These are phyloP conservation scores for Aspergillus funiculosus DNA, from an alignment of 495 filamentous ascomycete species.

Conservation along the genomic window DNA sequence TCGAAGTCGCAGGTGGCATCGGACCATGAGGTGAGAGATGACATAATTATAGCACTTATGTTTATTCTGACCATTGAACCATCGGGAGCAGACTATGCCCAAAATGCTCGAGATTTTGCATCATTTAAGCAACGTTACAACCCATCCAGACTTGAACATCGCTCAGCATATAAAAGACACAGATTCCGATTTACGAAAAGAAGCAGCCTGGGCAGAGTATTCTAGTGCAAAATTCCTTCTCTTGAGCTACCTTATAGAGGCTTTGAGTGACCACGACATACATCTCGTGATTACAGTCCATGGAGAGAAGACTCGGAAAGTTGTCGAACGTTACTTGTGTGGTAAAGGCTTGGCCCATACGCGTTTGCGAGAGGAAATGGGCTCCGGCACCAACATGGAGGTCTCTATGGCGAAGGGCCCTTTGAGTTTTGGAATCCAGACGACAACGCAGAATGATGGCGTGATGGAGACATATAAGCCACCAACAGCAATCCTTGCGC, in stretches of 20 bases:
- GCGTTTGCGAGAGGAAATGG: slow-evolving; percentile 37
- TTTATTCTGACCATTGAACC: neutral
- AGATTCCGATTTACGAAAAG: slow-evolving; percentile 32
- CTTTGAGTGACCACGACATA: slow-evolving; percentile 31
- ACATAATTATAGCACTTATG: neutral
- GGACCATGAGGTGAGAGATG: slow-evolving; percentile 21
- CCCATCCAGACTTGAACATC: slow-evolving; percentile 52
- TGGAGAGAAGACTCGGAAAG: slow-evolving; percentile 37
- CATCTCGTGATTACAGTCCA: slow-evolving; percentile 46
- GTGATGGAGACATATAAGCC: slow-evolving; percentile 33
- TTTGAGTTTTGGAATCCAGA: slow-evolving; percentile 46
- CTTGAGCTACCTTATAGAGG: slow-evolving; percentile 46
- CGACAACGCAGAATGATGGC: slow-evolving; percentile 33
- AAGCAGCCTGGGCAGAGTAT: slow-evolving; percentile 50
- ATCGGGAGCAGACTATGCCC: slow-evolving; percentile 24
- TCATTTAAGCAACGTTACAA: slow-evolving; percentile 43
- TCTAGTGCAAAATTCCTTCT: slow-evolving; percentile 56
- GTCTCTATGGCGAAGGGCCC: slow-evolving; percentile 33
- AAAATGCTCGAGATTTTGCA: slow-evolving; percentile 37
- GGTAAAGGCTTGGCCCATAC: slow-evolving; percentile 44
- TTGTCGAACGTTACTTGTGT: slow-evolving; percentile 48
- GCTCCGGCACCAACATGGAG: slow-evolving; percentile 26
- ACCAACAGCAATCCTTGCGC: slow-evolving; percentile 47
- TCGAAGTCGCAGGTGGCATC: slow-evolving; percentile 13
- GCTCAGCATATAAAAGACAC: slow-evolving; percentile 32